Evolutionary conservation across 169 alveolate genomes (phyloP).

Genomic region (Cryptosporidium sp.): DNA sequence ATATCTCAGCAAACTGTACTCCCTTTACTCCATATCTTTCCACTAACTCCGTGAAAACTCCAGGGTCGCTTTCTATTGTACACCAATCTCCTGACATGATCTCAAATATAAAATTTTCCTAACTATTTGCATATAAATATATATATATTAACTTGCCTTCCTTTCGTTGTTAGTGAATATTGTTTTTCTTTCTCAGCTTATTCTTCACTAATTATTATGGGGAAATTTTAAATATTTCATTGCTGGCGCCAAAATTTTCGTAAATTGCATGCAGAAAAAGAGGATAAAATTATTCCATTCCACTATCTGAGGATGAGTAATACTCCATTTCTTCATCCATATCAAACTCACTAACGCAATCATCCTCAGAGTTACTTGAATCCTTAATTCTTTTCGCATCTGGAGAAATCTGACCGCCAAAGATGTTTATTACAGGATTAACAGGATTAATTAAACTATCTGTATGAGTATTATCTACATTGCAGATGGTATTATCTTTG

Average conservation of each 20-base stretch:
- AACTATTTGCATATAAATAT: neutral
- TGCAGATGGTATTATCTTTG: neutral
- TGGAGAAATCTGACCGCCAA: conserved; percentile 6
- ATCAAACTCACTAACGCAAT: conserved; percentile 13
- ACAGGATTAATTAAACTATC: conserved; percentile 13
- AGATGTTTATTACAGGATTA: conserved; percentile 44
- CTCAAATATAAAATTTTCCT: neutral
- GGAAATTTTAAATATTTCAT: neutral
- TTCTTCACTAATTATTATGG: neutral
- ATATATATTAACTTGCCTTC: neutral
- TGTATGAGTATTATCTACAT: neutral
- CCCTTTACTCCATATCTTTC: conserved; percentile 90
- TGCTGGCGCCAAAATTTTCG: neutral
- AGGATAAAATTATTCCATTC: conserved; percentile 11
- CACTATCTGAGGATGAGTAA: conserved; percentile 51
- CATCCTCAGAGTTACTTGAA: neutral
- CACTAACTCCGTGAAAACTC: conserved; percentile 91
- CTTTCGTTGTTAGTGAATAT: neutral
- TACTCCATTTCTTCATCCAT: conserved; percentile 37
- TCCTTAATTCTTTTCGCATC: conserved; percentile 7
- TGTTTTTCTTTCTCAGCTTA: neutral
- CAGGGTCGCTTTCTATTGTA: conserved; percentile 94
- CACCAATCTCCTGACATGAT: conserved; percentile 88
- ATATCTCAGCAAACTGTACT: conserved; percentile 90
- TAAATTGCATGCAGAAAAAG: neutral